A percentile compares a stretch with the other conserved stretches of the same genome.
These are phyloP conservation scores for Leishmania tarentolae DNA, from an alignment of 208 protist species.

Conservation along the genomic window DNA sequence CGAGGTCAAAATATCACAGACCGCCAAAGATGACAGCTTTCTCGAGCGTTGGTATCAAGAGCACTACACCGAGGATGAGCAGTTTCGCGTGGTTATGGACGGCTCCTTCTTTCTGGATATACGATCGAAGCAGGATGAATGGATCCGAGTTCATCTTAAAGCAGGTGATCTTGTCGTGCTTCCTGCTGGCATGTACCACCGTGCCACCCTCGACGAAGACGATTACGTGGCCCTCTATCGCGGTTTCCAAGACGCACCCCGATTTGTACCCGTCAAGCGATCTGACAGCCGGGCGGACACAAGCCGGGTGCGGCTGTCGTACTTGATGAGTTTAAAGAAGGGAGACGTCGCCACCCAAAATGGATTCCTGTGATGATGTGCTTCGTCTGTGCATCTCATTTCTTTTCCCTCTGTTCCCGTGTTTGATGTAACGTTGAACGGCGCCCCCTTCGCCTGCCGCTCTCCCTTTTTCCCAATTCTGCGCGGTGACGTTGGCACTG, in stretches of 20 bases:
- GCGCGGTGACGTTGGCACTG: not conserved
- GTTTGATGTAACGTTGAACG: not conserved
- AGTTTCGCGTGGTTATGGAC: constrained; percentile 89
- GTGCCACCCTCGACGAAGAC: constrained; percentile 86
- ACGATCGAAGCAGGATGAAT: constrained; percentile 90
- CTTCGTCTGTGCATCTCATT: not conserved
- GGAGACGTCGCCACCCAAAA: constrained; percentile 82
- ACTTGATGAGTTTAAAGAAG: constrained; percentile 89
- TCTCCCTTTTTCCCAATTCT: not conserved
- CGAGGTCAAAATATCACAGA: constrained; percentile 86
- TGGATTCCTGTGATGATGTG: constrained; percentile 41
- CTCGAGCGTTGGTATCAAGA: constrained; percentile 93
- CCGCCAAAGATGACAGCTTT: constrained; percentile 86
- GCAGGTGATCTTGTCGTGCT: constrained; percentile 88
- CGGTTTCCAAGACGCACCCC: constrained; percentile 77
- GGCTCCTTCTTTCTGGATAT: constrained; percentile 94
- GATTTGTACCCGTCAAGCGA: constrained; percentile 84
- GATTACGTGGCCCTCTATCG: constrained; percentile 89
- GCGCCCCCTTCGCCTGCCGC: not conserved
- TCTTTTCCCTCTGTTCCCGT: not conserved
- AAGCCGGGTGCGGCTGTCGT: constrained; percentile 75
- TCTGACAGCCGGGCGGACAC: constrained; percentile 67
- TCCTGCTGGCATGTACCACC: constrained; percentile 85
- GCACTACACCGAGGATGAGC: constrained; percentile 94
- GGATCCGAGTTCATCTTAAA: constrained; percentile 88